Evolutionary conservation across 2,329 filamentous ascomycete genomes (phyloP), one percentile per base, ranked within the genome.

Genomic region (Fusarium longipes): DNA sequence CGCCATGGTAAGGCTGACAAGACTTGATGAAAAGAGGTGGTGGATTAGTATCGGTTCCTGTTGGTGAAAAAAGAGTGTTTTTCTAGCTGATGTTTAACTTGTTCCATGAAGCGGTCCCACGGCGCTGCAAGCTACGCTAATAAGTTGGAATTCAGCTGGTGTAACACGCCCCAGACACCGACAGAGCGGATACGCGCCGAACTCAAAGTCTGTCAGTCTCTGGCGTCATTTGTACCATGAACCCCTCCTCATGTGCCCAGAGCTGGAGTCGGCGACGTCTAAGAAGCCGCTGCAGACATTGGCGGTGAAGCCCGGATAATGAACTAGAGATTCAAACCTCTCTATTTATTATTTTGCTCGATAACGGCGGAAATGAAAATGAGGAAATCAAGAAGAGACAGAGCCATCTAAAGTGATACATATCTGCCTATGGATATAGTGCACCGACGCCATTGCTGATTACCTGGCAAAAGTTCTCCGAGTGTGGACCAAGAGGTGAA

Each of bases 1-100:
- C 43, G 85, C 80, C 84, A 88, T 89, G 63, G 77, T 33, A 35
- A 67, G 38, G 39, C 42, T 67, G 61, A 63, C 55, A 49, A 63
- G 57, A 49, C 18, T 32, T 50, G 52, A 25, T 54, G n/a, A 38
- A 44, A 18, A 17, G 49, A 51, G 49, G 47, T 48, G 33, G 42
- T 63, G 51, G 44, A 36, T 55, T 63, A 65, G 35, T 29, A 42
- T 38, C 47, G 51, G 27, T 58, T 38, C 49, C 50, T 56, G 51
- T 55, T 59, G 50, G 50, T 44, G 52, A 48, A 55, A 63, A 52
- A 39, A 44, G 53, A 42, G 54, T 48, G 49, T 57, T 57, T 62
- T 47, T 36, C 45, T 48, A 48, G 32, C 24, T 43, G 27, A 11
- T 62, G 35, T 24, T 63, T 53, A 38, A 58, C 53, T 42, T 44